Conservation (phyloP, 2,329 filamentous ascomycete species). For the Dryadomyces quercivorus region DNA sequence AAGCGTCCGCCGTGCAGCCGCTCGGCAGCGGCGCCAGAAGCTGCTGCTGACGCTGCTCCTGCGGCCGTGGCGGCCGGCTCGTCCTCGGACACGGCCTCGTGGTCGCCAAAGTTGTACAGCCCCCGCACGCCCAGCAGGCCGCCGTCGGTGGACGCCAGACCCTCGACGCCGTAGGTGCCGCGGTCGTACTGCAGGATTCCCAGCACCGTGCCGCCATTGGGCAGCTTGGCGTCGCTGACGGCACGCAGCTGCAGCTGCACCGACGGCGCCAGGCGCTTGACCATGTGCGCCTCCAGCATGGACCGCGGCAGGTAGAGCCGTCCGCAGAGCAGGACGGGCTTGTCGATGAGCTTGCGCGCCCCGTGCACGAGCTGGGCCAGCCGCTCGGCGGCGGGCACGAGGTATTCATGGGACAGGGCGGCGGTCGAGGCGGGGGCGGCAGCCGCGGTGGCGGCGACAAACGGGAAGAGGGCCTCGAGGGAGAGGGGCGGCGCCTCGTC, state of each 20-base stretch:
- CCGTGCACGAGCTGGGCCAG: conserved; percentile 11
- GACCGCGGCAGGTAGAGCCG: conserved; percentile 74
- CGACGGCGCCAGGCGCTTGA: conserved; percentile 64
- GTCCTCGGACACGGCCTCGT: conserved; percentile 4
- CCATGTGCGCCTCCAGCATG: conserved; percentile 73
- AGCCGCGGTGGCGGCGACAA: conserved; percentile 1
- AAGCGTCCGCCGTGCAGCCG: conserved; percentile 63
- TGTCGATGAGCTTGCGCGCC: conserved; percentile 11
- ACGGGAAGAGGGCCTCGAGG: not conserved
- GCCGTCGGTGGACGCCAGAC: conserved; percentile 84
- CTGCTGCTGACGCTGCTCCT: conserved; percentile 6
- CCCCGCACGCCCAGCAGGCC: conserved; percentile 78
- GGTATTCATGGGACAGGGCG: conserved; percentile 1
- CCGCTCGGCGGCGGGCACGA: conserved; percentile 8
- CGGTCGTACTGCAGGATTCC: conserved; percentile 69
- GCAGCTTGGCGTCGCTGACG: conserved; percentile 59
- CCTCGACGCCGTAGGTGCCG: conserved; percentile 80
- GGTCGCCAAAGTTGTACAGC: conserved; percentile 77
- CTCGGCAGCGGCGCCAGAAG: not conserved
- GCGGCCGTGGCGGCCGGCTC: not conserved
- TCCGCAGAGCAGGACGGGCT: conserved; percentile 52
- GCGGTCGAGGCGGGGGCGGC: not conserved
- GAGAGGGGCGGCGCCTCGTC: conserved; percentile 9
- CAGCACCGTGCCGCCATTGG: conserved; percentile 65
- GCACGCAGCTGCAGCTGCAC: conserved; percentile 70